Evolutionary conservation across 164 flowering plant species (phyloP), one percentile per base, ranked within the genome.

Genomic region (Vitis rotundifolia): DNA sequence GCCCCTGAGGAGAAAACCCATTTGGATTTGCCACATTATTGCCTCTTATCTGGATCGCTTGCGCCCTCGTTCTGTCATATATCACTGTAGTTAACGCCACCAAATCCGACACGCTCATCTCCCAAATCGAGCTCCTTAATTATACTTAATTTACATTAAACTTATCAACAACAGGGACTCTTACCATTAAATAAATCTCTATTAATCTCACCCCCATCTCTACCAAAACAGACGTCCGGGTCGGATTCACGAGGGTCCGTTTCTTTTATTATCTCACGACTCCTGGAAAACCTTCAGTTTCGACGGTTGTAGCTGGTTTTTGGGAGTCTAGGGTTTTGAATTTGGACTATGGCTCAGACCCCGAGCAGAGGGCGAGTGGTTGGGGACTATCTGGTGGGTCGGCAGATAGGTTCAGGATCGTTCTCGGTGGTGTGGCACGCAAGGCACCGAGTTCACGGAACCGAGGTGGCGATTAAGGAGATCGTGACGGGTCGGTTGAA

Each of bases 381-480:
- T 14, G 98, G 98, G 52, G 98, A 95, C 26, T 95, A 91, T 65
- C 58, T 75, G 61, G 89, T 95, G 28, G 93, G 88, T 7, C 75
- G 80, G 66, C 92, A 91, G 73, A 87, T 95, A 47, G 99, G 99
- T 62, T 79, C 92, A 56, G 99, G 99, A 13, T 95, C 99, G 28
- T 95, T 90, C 82, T 93, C 98, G 53, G 85, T 88, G 61, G 99
- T 95, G 19, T 95, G 97, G 97, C 93, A 86, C 59, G 99, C 86
- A 26, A 81, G 92, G 80, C 99, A 95, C 73, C 76, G 89, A 26
- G 84, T 88, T 44, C 84, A 82, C 57, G 98, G 98, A 22, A 88
- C 92, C 26, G 98, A 91, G 78, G 92, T 91, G 49, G 99, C 99
- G 47, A 95, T 95, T 66, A 95, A 95, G 73, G 99, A 95, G 83